Evolutionary conservation across 768 basidiomycete genomes (phyloP), one percentile per base, ranked within the genome.

Genomic region (Auriscalpium vulgare): DNA sequence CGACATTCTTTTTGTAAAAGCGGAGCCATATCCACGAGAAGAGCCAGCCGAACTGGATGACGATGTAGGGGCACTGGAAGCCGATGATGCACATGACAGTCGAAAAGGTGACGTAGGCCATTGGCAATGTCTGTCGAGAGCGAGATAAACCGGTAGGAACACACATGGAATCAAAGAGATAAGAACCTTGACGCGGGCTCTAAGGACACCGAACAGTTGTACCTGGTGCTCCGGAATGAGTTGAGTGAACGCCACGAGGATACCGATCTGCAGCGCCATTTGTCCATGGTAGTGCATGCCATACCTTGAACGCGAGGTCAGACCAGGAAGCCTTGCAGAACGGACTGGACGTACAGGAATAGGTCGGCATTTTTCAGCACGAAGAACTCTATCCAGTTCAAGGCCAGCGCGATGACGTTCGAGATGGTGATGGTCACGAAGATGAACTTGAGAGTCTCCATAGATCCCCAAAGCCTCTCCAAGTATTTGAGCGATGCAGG

Each of bases 1-100:
- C 76, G 4, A 79, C 73, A 65, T 87, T 88, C 69, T 88, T 85
- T 74, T 98, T 98, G 78, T 97, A 93, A 76, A 99, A 98, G 38
- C 97, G 85, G 37, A 99, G 81, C 72, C 97, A 99, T 53, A 91
- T 78, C 89, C 93, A 99, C 36, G 88, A 81, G 8, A 94, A 89
- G 55, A 97, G 87, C 93, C 95, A 99, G n/a, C 95, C 97, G 68
- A 97, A 99, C 67, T 99, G 97, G 60, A 98, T 94, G 66, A 94
- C 74, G 51, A 95, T 91, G 76, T 84, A 95, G 14, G 92, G 93
- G 56, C 84, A 87, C 68, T 93, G 93, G 72, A 86, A 86, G 19
- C 92, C 93, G 47, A 93, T 56, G 49, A 95, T 62, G 59, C 85
- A 87, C 72, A 92, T 76, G 29, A 97, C 79, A 57, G 88, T 92